Base-by-base conservation (phyloP, 2,329 filamentous ascomycete species). In the Dactylellina sp. region DNA sequence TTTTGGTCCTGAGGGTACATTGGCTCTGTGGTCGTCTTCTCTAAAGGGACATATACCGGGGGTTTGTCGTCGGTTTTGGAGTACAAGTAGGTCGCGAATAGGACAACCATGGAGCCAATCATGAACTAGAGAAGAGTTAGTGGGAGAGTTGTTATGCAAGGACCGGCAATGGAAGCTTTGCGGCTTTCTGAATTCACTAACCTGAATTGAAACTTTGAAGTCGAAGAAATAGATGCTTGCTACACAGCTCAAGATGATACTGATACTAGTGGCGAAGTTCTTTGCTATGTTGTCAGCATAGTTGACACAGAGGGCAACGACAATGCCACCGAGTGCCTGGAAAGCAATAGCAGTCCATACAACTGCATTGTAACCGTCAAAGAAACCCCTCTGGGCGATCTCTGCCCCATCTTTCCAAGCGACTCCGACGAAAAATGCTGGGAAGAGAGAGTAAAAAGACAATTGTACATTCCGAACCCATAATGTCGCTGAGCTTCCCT, bases 401-500 rank as follows among this genome's bases (percentile, higher is more conserved):
- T 91, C 89, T 74, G 89, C 87, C 24, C 94, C 95, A 77, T 99
- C 95, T 76, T 92, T 91, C 82, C 91, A 91, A 1, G 96, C 82
- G 4, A 98, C 89, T 0, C 94, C 95, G 59, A 96, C 85, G 66
- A 98, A 88, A 0, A 97, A 84, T 0, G 93, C 91, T 0, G 94
- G 92, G 78, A 97, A 94, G 0, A 98, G 84, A 0, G 93, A 97
- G 83, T 97, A 99, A 79, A 97, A 91, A 0, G 93, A 93, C 22
- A 99, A 84, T 81, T 99, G 95, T 50, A 97, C 90, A 80, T 98
- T 99, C 75, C 95, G 89, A 46, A 95, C 89, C 95, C 95, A 99
- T 12, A 98, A 85, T 0, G 92, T 94, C 4, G 89, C 89, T 52
- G 88, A 86, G n/a, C 91, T 90, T 76, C 97, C 91, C 81, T 96